Conservation (phyloP, 768 basidiomycete genomes). For the Tephrocybe sp. region DNA sequence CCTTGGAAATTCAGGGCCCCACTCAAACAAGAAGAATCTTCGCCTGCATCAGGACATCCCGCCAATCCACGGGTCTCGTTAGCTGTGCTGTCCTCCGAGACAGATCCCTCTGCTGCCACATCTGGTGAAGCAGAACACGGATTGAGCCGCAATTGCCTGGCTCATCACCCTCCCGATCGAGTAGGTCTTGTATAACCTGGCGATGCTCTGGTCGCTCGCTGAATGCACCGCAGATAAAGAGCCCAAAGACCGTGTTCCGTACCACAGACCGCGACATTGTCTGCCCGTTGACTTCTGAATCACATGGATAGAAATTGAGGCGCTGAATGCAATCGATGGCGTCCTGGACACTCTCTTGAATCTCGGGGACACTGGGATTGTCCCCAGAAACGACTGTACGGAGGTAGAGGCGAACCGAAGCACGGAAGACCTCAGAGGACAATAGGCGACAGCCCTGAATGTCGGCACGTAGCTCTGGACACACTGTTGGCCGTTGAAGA, state of each 20-base stretch:
- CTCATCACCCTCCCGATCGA: conserved; percentile 52
- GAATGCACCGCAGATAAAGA: conserved; percentile 71
- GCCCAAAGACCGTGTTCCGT: conserved; percentile 75
- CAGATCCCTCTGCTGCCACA: conserved; percentile 50
- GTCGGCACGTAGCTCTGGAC: conserved; percentile 17
- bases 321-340: conserved; percentile 46
- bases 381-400: conserved; percentile 76
- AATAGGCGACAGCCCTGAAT: conserved; percentile 37
- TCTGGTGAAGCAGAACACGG: conserved; percentile 45
- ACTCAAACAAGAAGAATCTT: conserved; percentile 62
- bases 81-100: conserved; percentile 1
- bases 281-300: conserved; percentile 12
- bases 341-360: conserved; percentile 51
- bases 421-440: conserved; percentile 66
- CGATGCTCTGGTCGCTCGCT: conserved; percentile 49
- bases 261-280: conserved; percentile 53
- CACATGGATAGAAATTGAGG: conserved; percentile 28
- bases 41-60: conserved; percentile 46
- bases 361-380: conserved; percentile 62
- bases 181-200: conserved; percentile 37
- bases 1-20: not conserved
- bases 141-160: conserved; percentile 69
- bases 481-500: conserved; percentile 23
- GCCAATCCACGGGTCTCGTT: conserved; percentile 54
- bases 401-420: conserved; percentile 71